Evolutionary conservation across 2,329 filamentous ascomycete species (phyloP), one percentile per base, ranked within the genome.

Genomic region (Colletotrichum sp.): DNA sequence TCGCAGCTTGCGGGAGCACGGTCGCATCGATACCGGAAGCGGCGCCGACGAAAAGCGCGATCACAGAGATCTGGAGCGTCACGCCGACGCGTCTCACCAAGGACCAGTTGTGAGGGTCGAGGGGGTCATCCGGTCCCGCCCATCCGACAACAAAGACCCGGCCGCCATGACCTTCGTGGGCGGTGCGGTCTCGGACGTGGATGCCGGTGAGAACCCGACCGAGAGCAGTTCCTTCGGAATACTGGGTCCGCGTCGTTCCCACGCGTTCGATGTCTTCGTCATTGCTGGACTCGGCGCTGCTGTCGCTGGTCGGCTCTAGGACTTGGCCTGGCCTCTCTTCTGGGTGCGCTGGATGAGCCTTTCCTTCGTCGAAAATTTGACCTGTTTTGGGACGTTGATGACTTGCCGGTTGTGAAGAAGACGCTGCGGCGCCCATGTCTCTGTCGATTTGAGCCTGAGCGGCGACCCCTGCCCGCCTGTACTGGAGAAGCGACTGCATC

Each of bases 11-110:
- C 0, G 83, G 83, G 0, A 90, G 77, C 1, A 88, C 87, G 0
- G 85, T 85, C 1, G 88, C 87, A 71, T 91, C 89, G 55, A 92
- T 90, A 0, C 89, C 87, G 6, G 87, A 89, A 0, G 90, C 89
- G 2, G 87, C 83, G 5, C 86, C 86, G 0, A 91, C 88, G 1
- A 89, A 85, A 32, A 89, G 87, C 1, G 85, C 89, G 34, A 92
- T 88, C 4, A 82, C 68, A 0, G 86, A 85, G 5, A 89, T 85
- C 16, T 88, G 81, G 0, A 87, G 66, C 0, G 86, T 88, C 2
- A 84, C 83, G 7, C 81, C 78, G 7, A 87, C 77, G 2, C 86
- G 83, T 8, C 80, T 81, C 4, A 74, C 64, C n/a, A 88, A 34
- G 5, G 83, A 79, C 87, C 87, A 89, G 78, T 88, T 88, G 12